Evolutionary conservation across 176 grass and related monocot genomes (phyloP), one percentile per base, ranked within the genome.

Genomic region (Phyllostachys edulis): DNA sequence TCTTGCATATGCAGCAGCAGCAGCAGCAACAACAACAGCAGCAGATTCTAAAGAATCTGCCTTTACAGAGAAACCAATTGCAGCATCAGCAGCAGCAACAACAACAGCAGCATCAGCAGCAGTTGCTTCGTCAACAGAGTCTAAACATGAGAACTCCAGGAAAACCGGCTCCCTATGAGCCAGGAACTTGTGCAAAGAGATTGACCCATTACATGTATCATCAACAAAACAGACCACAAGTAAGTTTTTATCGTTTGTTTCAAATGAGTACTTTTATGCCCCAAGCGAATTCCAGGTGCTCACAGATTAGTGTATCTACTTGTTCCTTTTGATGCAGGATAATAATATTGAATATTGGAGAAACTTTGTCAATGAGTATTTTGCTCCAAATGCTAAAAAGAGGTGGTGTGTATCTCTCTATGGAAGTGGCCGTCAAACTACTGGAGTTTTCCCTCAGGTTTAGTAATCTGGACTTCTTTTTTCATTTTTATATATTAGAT

Each of bases 341-440:
- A 99, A 99, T 75, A 99, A 99, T 75, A 99, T 99, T 55, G 97
- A 99, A 54, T 99, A 96, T 82, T 99, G 97, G 97, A 96, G 93
- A 81, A 99, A 92, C 67, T 99, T 99, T 88, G 91, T 96, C 21
- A 89, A 89, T 5, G 97, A 99, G 69, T 99, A 96, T 76, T 99
- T 94, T 84, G 88, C 97, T 36, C 93, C 93, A 49, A 94, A 85
- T 89, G 91, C 97, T 40, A 99, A 96, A 80, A 99, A 99, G 82
- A 99, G 97, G 75, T 99, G 97, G 97, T 99, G 97, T 88, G 97
- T 99, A 36, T 99, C 97, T 46, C 93, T 96, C 42, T 99, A 99
- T 84, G 97, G 97, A 88, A 96, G 84, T 90, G 89, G 91, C 63
- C 97, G 97, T 41, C 97, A 99, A 88, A 96, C 97, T 63, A 99